A percentile compares a stretch with the other conserved stretches of the same genome.
Conservation (phyloP, 805 yeast species). For the Lipomyces chichibuensis region DNA sequence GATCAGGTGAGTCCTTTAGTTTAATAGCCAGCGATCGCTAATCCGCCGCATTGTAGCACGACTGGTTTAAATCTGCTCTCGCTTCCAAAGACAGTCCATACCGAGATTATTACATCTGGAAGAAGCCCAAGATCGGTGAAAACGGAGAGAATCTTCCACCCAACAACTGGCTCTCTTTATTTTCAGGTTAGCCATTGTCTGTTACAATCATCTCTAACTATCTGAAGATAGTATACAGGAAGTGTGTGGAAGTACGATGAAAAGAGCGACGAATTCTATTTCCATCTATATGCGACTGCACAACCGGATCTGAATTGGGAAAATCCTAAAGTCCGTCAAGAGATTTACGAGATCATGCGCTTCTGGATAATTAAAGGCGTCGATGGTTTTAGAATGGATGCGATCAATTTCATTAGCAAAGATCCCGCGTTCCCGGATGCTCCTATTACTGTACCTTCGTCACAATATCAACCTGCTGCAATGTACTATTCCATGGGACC, state of each 20-base stretch:
- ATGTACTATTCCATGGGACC: slow-evolving; percentile 52
- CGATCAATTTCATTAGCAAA: slow-evolving; percentile 58
- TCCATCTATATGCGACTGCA: slow-evolving; percentile 55
- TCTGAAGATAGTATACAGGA: slow-evolving; percentile 41
- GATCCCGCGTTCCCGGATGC: slow-evolving; percentile 53
- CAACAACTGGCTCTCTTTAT: slow-evolving; percentile 59
- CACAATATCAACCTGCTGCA: slow-evolving; percentile 49
- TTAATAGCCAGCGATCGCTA: slow-evolving; percentile 1
- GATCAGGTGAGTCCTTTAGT: slow-evolving; percentile 37
- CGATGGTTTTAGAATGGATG: slow-evolving; percentile 63
- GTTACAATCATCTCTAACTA: background rate
- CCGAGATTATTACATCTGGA: slow-evolving; percentile 68
- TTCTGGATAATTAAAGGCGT: slow-evolving; percentile 62
- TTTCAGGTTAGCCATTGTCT: slow-evolving; percentile 44
- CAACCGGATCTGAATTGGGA: slow-evolving; percentile 73
- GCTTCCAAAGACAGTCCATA: slow-evolving; percentile 55
- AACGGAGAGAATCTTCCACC: slow-evolving; percentile 61
- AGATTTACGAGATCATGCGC: slow-evolving; percentile 49
- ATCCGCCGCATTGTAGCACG: slow-evolving; percentile 37
- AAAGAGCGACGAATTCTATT: slow-evolving; percentile 56
- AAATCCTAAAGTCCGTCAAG: slow-evolving; percentile 48
- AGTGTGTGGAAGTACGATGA: slow-evolving; percentile 65
- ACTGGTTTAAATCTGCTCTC: slow-evolving; percentile 60
- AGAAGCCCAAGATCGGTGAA: slow-evolving; percentile 54
- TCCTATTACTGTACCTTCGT: slow-evolving; percentile 51